Conservation (phyloP, 83 land plant genomes). For the Thuja plicata region DNA sequence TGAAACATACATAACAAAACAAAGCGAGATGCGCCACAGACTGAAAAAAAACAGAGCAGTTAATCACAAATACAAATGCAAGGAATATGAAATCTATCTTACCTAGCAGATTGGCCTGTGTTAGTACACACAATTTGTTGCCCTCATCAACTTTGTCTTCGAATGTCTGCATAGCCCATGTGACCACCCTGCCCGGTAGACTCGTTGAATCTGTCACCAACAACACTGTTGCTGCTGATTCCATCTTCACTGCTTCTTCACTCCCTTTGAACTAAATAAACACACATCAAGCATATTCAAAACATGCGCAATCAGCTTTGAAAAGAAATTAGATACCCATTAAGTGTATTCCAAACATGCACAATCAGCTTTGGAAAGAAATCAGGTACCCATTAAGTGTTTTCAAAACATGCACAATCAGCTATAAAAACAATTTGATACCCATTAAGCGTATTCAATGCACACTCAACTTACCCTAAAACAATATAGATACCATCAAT, state of each 20-base stretch:
- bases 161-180: constrained; percentile 27
- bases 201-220: constrained; percentile 29
- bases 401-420: too few species aligned
- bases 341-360: neutral
- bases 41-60: neutral
- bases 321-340: neutral
- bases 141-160: constrained; percentile 18
- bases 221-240: constrained; percentile 26
- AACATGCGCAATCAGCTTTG: too few species aligned
- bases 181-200: constrained; percentile 21
- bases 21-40: neutral
- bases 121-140: constrained; percentile 22
- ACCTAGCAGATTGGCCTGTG: constrained; percentile 18
- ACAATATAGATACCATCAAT: too few species aligned
- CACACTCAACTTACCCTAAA: neutral
- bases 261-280: neutral
- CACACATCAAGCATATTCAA: neutral
- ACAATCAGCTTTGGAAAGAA: neutral
- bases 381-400: too few species aligned
- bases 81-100: neutral
- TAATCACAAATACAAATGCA: neutral
- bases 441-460: neutral
- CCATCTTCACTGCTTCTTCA: constrained; percentile 16
- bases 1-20: neutral
- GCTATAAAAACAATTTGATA: neutral